Evolutionary conservation across 1,139 yeast genomes (phyloP).

Genomic region (Protomyces gravidus): DNA sequence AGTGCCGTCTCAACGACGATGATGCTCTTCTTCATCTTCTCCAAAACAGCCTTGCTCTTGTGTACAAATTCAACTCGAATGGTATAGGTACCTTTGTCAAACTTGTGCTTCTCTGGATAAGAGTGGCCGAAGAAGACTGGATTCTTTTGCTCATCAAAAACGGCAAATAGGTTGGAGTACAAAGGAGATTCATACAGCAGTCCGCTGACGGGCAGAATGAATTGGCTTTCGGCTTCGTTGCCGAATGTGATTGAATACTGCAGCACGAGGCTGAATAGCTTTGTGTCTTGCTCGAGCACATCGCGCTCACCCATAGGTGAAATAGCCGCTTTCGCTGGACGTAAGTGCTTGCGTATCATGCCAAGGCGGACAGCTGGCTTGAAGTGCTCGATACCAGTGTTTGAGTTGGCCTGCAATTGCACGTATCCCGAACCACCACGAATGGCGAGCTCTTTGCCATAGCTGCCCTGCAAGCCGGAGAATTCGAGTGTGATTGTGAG

Average conservation of each 20-base stretch:
- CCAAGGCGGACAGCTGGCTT: slow-evolving; percentile 29
- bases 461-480: slow-evolving; percentile 27
- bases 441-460: slow-evolving; percentile 8
- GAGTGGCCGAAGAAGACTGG: slow-evolving; percentile 28
- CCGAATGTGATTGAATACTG: slow-evolving; percentile 24
- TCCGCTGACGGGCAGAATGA: slow-evolving; percentile 27
- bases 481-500: slow-evolving; percentile 28
- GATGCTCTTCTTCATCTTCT: slow-evolving; percentile 22
- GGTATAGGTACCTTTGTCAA: slow-evolving; percentile 27
- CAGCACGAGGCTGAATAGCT: slow-evolving; percentile 27
- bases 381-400: slow-evolving; percentile 19
- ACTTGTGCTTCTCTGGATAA: slow-evolving; percentile 23
- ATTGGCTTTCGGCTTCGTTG: slow-evolving; percentile 22
- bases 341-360: slow-evolving; percentile 18
- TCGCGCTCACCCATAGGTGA: slow-evolving; percentile 31
- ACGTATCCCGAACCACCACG: slow-evolving; percentile 23
- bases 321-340: slow-evolving; percentile 25
- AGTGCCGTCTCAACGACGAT: slow-evolving; percentile 21
- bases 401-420: slow-evolving; percentile 20
- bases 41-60: slow-evolving; percentile 20
- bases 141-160: slow-evolving; percentile 30
- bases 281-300: slow-evolving; percentile 27
- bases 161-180: slow-evolving; percentile 25
- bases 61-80: slow-evolving; percentile 25
- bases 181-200: slow-evolving; percentile 30